Evolutionary conservation across 495 filamentous ascomycete species (phyloP), one percentile per base, ranked within the genome.

Genomic region (Aspergillus heteromorphus): DNA sequence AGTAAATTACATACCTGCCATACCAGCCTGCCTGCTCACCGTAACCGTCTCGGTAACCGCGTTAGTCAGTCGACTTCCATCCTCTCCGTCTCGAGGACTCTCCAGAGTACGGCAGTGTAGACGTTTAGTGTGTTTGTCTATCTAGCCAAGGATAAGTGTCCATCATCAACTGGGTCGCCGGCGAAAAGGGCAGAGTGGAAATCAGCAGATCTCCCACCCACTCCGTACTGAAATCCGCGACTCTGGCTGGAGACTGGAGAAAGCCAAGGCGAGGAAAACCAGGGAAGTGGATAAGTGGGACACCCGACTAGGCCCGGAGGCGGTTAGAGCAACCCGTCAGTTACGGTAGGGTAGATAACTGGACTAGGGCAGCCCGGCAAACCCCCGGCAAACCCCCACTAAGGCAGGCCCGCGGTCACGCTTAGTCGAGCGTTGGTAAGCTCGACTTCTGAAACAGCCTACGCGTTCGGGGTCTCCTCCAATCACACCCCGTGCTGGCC

Each of bases 361-460:
- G 23, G 23, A 7, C 7, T 27, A 27, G 23, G 23, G 23, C 3
- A 27, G 23, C 23, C 23, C 4, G 23, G 23, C 3, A 27, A 7
- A 3, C 23, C 4, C 4, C 23, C 23, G 23, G 23, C 23, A 27
- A 27, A 27, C 23, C 23, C n/a, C n/a, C n/a, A n/a, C n/a, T n/a
- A n/a, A n/a, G n/a, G n/a, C 23, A 27, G 60, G 57, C 58, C 57
- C 62, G 54, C 56, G 47, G 57, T 59, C 54, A 10, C 21, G 3
- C 16, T 27, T 27, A 27, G 23, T 47, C 43, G 18, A 31, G 25
- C 41, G 25, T 50, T 36, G 54, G 48, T 45, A 48, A 64, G 60
- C 58, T 64, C 51, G 54, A 63, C 62, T 66, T 70, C 70, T 73
- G 70, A 73, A 73, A 73, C 70, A 65, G 43, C 38, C 59, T 57